These are phyloP conservation scores for Saccharomyces hybrid DNA, from an alignment of 1,139 yeast genomes.

Conservation along the genomic window DNA sequence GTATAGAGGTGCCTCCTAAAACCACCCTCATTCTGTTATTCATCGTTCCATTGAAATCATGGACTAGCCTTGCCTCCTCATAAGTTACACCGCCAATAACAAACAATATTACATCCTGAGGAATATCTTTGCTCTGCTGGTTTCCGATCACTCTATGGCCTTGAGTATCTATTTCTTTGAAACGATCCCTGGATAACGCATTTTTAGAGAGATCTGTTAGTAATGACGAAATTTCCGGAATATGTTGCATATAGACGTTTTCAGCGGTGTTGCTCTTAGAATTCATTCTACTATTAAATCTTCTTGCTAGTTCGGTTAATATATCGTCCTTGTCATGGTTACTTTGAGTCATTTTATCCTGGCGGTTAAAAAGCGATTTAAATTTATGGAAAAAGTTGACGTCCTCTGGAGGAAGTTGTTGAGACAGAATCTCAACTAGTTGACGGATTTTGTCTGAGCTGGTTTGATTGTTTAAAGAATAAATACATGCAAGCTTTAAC, in stretches of 20 bases:
- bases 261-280: conserved; percentile 31
- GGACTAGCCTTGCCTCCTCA: conserved; percentile 80
- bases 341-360: conserved; percentile 2
- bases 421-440: conserved; percentile 13
- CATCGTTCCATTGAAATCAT: conserved; percentile 52
- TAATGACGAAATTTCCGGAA: conserved; percentile 59
- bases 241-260: conserved; percentile 63
- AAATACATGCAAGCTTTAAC: conserved; percentile 59
- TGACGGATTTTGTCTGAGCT: conserved; percentile 8
- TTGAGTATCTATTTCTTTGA: conserved; percentile 36
- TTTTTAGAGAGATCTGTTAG: conserved; percentile 46
- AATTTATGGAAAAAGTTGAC: conserved; percentile 26
- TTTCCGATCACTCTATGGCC: conserved; percentile 1
- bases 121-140: conserved; percentile 30
- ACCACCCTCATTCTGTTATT: conserved; percentile 48
- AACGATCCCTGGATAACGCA: conserved; percentile 40
- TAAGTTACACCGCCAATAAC: conserved; percentile 87
- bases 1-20: conserved; percentile 70
- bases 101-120: conserved; percentile 75
- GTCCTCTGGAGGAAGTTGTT: conserved; percentile 22
- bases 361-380: conserved; percentile 8
- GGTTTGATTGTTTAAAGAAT: conserved; percentile 59
- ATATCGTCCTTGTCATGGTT: conserved; percentile 21
- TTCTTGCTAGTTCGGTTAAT: conserved; percentile 30
- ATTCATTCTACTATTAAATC: conserved; percentile 26